Base-by-base conservation (phyloP, 2,329 filamentous ascomycete species). In the Macroventuria anomochaeta region DNA sequence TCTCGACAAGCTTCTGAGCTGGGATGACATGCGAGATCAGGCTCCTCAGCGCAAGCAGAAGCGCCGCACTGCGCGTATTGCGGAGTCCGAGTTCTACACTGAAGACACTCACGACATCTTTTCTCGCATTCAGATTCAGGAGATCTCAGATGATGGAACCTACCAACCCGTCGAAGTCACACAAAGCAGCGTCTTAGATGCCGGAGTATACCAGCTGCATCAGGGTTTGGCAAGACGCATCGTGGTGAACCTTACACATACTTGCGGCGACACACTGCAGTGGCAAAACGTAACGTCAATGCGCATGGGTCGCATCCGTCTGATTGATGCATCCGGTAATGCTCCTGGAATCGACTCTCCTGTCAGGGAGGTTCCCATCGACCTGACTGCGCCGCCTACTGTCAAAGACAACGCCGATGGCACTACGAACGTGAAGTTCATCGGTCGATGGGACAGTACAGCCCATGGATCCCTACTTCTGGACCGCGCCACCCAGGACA, bases 361-460 rank as follows among this genome's bases (percentile, higher is more conserved):
- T 8, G 86, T 88, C 13, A 85, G 87, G 0, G 89, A 96, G 58
- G 86, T 99, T 3, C 76, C 86, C 0, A 78, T 99, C 31, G 91
- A 91, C 68, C 81, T 96, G 38, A 83, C 92, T 3, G 85, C 89
- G 26, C 86, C 88, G 40, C 93, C 95, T 0, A 82, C 87, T 50
- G 88, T 96, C 61, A 89, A 88, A 58, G 87, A 90, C 53, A 96
- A 97, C 69, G 86, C 90, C 20, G 96, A 97, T 71, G 95, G 95
- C 31, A 97, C 93, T 0, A 88, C 88, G 29, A 92, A 89, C 71
- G 87, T 97, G 31, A 93, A 88, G 1, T 81, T 97, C 36, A 83
- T 89, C n/a, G 92, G 90, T 0, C 93, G 97, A 69, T 99, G 95
- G 95, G 95, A 99, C 71, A 97, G 93, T 0, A 96, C 92, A 67